phyloP scores from a whole-genome alignment of 345 rosid species.

The Syzygium grande region DNA sequence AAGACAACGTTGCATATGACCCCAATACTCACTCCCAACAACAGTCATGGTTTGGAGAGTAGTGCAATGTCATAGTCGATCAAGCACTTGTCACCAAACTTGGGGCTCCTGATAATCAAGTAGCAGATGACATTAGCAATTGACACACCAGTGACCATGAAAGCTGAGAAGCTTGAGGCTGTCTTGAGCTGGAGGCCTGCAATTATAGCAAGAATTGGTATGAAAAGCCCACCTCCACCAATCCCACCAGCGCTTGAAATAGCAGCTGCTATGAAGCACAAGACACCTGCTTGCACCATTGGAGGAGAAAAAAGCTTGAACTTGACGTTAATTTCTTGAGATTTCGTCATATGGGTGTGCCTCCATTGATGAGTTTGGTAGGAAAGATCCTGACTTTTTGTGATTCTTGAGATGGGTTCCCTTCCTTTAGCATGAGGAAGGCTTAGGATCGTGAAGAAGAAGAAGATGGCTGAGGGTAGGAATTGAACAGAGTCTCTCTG shows the following conservation, averaged over 20 bases:
- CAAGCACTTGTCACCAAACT: conserved; percentile 26
- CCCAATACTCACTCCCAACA: conserved; percentile 70
- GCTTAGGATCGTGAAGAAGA: conserved; percentile 12
- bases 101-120: conserved; percentile 26
- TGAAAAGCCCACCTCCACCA: conserved; percentile 83
- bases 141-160: conserved; percentile 89
- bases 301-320: conserved; percentile 18
- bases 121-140: conserved; percentile 56
- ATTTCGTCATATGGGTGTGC: conserved; percentile 1
- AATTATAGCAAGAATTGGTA: conserved; percentile 54
- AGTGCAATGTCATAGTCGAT: no score
- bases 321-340: conserved; percentile 20
- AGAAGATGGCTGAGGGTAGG: neutral
- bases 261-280: conserved; percentile 60
- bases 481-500: neutral
- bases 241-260: conserved; percentile 91
- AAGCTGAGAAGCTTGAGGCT: conserved; percentile 72
- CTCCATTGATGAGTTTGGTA: conserved; percentile 30
- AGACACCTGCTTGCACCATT: conserved; percentile 35
- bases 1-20: conserved; percentile 61
- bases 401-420: conserved; percentile 7
- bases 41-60: no score
- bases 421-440: conserved; percentile 12
- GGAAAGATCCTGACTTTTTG: conserved; percentile 2
- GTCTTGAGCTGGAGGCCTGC: conserved; percentile 68